These are phyloP conservation scores for Beauveria pseudobassiana DNA, from an alignment of 2,329 filamentous ascomycete species.

Conservation along the genomic window DNA sequence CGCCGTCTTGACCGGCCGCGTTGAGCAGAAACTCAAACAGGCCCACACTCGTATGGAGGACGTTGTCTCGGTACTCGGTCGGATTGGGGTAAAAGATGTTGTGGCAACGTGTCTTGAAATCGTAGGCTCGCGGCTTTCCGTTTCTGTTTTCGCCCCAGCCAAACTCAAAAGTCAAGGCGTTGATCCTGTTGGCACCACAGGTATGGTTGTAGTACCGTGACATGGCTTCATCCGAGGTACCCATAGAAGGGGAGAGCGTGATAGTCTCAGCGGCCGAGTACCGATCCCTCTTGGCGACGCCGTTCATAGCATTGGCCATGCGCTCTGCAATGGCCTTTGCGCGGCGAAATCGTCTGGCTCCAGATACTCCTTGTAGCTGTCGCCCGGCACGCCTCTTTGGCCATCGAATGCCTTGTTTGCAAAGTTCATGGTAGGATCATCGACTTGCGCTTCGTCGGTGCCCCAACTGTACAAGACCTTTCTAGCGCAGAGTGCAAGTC, in stretches of 20 bases:
- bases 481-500: constrained; percentile 48
- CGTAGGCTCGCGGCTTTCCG: not conserved
- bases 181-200: constrained; percentile 29
- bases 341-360: constrained; percentile 25
- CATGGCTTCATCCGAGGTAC: constrained; percentile 39
- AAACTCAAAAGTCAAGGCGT: constrained; percentile 41
- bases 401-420: constrained; percentile 43
- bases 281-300: not conserved
- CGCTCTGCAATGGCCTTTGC: constrained; percentile 26
- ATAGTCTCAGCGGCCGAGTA: constrained; percentile 21
- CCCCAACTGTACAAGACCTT: constrained; percentile 50
- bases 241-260: constrained; percentile 36
- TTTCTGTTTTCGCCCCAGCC: constrained; percentile 20
- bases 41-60: constrained; percentile 37
- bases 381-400: constrained; percentile 39
- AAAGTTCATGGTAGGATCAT: constrained; percentile 41
- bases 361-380: constrained; percentile 41
- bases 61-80: constrained; percentile 33
- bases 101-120: not conserved
- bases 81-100: constrained; percentile 40
- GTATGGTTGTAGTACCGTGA: constrained; percentile 30
- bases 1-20: constrained; percentile 18
- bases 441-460: constrained; percentile 43
- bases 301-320: constrained; percentile 32
- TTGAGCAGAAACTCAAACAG: constrained; percentile 39